These are phyloP conservation scores for Davidsoniella neocaledoniae DNA, from an alignment of 2,329 filamentous ascomycete genomes.

Conservation along the genomic window DNA sequence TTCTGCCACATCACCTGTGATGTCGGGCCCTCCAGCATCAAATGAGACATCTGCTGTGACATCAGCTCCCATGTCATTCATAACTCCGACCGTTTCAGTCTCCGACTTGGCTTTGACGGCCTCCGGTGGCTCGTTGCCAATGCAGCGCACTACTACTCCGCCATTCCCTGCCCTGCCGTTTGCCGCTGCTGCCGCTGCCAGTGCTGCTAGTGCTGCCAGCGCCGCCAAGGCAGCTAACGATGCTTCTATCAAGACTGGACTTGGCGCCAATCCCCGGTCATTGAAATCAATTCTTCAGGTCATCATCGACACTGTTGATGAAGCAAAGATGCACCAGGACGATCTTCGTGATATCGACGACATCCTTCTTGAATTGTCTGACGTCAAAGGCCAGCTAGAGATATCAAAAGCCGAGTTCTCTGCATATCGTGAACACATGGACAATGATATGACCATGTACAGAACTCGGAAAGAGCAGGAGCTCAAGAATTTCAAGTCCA, in stretches of 20 bases:
- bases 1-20: neutral
- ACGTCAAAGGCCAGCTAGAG: slow-evolving; percentile 10
- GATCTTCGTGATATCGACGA: slow-evolving; percentile 8
- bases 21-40: neutral
- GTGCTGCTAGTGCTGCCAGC: neutral
- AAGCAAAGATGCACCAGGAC: slow-evolving; percentile 5
- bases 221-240: neutral
- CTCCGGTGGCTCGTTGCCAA: neutral
- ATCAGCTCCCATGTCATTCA: neutral
- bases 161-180: neutral
- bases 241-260: neutral
- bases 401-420: slow-evolving; percentile 7
- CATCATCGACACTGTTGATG: slow-evolving; percentile 11
- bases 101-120: neutral
- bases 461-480: slow-evolving; percentile 12
- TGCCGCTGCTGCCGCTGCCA: neutral
- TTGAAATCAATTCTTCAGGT: slow-evolving; percentile 6
- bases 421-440: slow-evolving; percentile 10
- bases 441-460: slow-evolving; percentile 6
- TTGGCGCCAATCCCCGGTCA: neutral
- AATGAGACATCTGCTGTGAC: slow-evolving; percentile 1
- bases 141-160: slow-evolving; percentile 4
- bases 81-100: slow-evolving; percentile 9
- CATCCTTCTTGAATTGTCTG: slow-evolving; percentile 11
- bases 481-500: slow-evolving; percentile 7